Percentiles rank a stretch among this genome's conserved stretches.
phyloP scores from a whole-genome alignment of 2,329 filamentous ascomycete genomes.

The Colletotrichum cordylinicola region DNA sequence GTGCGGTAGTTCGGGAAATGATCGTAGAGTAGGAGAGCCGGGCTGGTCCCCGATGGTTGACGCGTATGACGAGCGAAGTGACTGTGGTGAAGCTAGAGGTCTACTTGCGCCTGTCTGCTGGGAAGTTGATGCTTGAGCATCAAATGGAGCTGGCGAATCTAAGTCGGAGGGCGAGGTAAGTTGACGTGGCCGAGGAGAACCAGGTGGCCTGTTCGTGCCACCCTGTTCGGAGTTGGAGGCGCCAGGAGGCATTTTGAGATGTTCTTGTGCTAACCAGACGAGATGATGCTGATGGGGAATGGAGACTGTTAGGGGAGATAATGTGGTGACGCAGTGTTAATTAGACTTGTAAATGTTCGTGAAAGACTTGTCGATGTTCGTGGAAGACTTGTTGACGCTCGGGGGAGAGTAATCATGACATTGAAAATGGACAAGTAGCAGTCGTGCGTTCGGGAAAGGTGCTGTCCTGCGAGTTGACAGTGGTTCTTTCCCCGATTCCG shows the following conservation, averaged over 20 bases:
- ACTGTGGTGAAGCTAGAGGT: not conserved
- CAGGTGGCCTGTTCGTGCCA: not conserved
- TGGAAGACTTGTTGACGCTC: not conserved
- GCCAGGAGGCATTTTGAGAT: not conserved
- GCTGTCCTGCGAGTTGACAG: not conserved
- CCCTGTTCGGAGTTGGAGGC: not conserved
- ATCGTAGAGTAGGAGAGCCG: not conserved
- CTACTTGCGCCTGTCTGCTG: not conserved
- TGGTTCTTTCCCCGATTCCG: not conserved
- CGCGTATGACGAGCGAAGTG: not conserved
- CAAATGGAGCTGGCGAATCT: not conserved
- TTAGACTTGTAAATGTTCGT: not conserved
- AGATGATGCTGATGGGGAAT: not conserved
- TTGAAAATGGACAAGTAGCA: not conserved
- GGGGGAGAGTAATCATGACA: not conserved
- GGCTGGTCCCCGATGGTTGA: not conserved
- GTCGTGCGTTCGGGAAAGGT: accelerated
- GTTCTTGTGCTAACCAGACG: not conserved
- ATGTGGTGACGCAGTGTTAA: not conserved
- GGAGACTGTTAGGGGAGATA: not conserved
- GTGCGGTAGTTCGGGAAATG: not conserved
- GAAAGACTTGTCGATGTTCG: not conserved
- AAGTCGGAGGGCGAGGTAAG: not conserved
- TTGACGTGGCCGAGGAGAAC: not conserved
- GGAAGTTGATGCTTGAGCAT: not conserved